A percentile compares a stretch with the other conserved stretches of the same genome.
phyloP scores from a whole-genome alignment of 257 asterid genomes.

The Solanum appendiculatum region DNA sequence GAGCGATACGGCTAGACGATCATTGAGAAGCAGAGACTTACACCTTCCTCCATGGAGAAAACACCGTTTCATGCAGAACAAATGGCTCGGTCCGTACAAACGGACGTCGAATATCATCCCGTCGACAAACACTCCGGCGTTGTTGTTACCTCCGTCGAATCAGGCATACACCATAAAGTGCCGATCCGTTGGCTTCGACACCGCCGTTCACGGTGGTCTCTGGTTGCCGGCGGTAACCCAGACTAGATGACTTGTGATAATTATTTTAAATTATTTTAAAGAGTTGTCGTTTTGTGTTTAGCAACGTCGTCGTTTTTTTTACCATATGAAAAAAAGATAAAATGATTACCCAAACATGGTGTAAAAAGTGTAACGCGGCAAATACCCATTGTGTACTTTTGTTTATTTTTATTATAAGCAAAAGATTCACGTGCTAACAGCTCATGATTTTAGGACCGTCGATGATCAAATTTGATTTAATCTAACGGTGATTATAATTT shows the following conservation, averaged over 20 bases:
- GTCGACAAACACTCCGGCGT: background rate
- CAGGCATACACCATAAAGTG: background rate
- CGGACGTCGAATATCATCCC: slow-evolving; percentile 20
- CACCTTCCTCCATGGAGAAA: slow-evolving; percentile 84
- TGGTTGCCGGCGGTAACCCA: background rate
- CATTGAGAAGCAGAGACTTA: slow-evolving; percentile 50
- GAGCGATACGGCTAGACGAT: slow-evolving; percentile 55
- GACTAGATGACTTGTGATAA: background rate
- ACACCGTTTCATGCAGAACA: slow-evolving; percentile 73
- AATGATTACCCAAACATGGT: background rate
- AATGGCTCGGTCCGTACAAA: slow-evolving; percentile 61
- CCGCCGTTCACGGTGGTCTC: background rate
- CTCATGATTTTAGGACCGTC: background rate
- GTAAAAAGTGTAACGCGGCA: background rate
- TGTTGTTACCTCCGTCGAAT: background rate
- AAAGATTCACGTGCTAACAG: background rate
- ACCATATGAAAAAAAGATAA: background rate
- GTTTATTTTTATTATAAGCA: background rate
- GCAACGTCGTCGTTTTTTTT: background rate
- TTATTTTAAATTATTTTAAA: background rate
- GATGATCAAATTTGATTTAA: background rate
- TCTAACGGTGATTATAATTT: background rate
- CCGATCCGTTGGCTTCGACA: background rate
- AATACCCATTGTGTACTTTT: background rate
- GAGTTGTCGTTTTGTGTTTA: background rate